A percentile compares a stretch with the other conserved stretches of the same genome.
These are phyloP conservation scores for Lineolata rhizophorae DNA, from an alignment of 495 filamentous ascomycete genomes.

Conservation along the genomic window DNA sequence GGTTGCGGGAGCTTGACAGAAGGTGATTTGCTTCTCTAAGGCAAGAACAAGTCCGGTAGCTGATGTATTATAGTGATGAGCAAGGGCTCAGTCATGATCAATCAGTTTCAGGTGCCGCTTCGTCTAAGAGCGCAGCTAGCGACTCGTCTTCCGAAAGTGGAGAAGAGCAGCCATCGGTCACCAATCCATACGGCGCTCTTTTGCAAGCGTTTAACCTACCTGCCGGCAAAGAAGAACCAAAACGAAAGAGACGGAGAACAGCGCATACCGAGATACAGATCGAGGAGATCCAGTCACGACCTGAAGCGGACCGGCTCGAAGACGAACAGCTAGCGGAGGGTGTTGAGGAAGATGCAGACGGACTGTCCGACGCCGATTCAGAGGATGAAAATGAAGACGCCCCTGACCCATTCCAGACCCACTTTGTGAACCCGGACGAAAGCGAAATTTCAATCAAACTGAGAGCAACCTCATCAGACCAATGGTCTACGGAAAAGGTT, in stretches of 20 bases:
- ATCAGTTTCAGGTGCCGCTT: too few species aligned
- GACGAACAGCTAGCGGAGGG: background rate
- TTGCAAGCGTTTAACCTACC: slow-evolving; percentile 27
- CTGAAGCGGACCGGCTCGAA: background rate
- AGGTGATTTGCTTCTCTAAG: too few species aligned
- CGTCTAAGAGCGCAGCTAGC: too few species aligned
- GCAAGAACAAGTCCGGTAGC: too few species aligned
- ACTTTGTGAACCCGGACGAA: slow-evolving; percentile 46
- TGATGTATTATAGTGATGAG: too few species aligned
- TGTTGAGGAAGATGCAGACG: slow-evolving; percentile 4
- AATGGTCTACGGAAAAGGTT: slow-evolving; percentile 33
- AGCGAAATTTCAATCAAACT: slow-evolving; percentile 30
- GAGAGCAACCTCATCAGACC: slow-evolving; percentile 26
- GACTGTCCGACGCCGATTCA: too few species aligned
- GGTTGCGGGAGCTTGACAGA: too few species aligned
- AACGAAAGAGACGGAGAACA: slow-evolving; percentile 37
- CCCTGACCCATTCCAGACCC: slow-evolving; percentile 56
- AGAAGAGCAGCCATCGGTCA: slow-evolving; percentile 7
- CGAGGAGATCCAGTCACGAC: slow-evolving; percentile 5
- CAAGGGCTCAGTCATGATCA: too few species aligned
- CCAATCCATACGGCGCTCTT: slow-evolving; percentile 20
- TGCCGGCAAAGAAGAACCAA: slow-evolving; percentile 28
- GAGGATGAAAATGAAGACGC: slow-evolving; percentile 25
- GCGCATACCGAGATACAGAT: slow-evolving; percentile 2
- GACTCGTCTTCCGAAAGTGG: slow-evolving; percentile 8